Evolutionary conservation across 2,329 filamentous ascomycete genomes (phyloP).

Genomic region (Orbilia oligospora): DNA sequence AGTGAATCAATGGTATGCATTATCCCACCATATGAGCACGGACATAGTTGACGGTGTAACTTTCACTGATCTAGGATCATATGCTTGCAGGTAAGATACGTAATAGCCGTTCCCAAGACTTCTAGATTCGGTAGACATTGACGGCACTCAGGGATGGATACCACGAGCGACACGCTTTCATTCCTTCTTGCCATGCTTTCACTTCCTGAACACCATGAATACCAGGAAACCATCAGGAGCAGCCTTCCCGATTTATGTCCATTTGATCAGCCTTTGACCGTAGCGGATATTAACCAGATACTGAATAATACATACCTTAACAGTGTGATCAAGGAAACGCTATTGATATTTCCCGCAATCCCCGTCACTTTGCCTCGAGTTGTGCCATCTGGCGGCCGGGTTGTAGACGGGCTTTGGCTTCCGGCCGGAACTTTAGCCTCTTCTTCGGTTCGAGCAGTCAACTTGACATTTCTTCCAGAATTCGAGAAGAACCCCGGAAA

Average conservation of each 20-base stretch:
- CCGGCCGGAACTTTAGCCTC: conserved; percentile 72
- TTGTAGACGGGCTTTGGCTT: conserved; percentile 72
- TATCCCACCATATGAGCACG: not conserved
- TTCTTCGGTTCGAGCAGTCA: conserved; percentile 69
- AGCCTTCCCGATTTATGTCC: conserved; percentile 41
- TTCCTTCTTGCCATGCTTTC: conserved; percentile 71
- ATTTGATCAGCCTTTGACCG: conserved; percentile 28
- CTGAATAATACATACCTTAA: conserved; percentile 68
- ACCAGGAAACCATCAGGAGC: conserved; percentile 69
- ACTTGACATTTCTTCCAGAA: conserved; percentile 64
- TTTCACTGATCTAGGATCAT: conserved; percentile 51
- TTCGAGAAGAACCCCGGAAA: conserved; percentile 19
- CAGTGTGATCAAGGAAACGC: conserved; percentile 71
- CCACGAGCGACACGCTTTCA: conserved; percentile 67
- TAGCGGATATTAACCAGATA: conserved; percentile 32
- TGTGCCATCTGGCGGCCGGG: conserved; percentile 67
- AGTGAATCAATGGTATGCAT: conserved; percentile 59
- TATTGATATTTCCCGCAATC: conserved; percentile 71
- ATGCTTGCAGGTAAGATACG: conserved; percentile 59
- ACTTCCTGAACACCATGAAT: conserved; percentile 67
- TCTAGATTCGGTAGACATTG: not conserved
- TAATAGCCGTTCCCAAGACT: conserved; percentile 4
- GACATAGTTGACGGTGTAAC: conserved; percentile 11
- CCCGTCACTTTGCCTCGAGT: conserved; percentile 66
- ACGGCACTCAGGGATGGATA: conserved; percentile 49